A percentile compares a stretch with the other conserved stretches of the same genome.
Conservation (phyloP, 1,284 basidiomycete genomes). For the Cutaneotrichosporon curvatum region DNA sequence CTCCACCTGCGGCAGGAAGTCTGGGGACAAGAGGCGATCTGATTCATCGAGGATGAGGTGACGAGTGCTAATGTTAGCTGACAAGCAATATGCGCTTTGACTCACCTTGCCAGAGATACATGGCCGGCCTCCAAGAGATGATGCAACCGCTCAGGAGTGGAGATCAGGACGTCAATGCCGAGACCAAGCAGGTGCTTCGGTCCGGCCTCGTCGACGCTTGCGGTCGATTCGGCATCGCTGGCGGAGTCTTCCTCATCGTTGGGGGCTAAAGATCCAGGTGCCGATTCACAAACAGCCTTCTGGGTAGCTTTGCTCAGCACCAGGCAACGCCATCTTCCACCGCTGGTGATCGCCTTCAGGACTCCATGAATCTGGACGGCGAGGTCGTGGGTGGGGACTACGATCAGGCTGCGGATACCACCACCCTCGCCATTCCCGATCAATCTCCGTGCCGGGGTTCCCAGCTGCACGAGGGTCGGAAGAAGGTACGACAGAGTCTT, state of each 20-base stretch:
- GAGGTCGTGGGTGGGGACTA: constrained; percentile 93
- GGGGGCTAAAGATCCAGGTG: constrained; percentile 19
- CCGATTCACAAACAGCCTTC: constrained; percentile 40
- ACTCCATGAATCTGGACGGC: constrained; percentile 94
- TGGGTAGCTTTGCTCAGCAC: constrained; percentile 73
- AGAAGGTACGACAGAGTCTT: constrained; percentile 87
- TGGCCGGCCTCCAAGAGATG: constrained; percentile 59
- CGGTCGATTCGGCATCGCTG: constrained; percentile 4
- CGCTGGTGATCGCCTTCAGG: constrained; percentile 54
- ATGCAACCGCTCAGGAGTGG: constrained; percentile 46
- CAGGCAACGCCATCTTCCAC: constrained; percentile 73
- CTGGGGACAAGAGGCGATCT: constrained; percentile 78
- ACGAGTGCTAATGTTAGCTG: constrained; percentile 54
- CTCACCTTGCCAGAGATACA: constrained; percentile 66
- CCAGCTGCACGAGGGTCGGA: constrained; percentile 64
- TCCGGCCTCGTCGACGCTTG: constrained; percentile 1
- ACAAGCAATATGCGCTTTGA: constrained; percentile 10
- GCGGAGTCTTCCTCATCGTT: constrained; percentile 15
- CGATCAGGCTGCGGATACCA: constrained; percentile 70
- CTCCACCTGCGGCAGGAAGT: constrained; percentile 82
- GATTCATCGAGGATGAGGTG: constrained; percentile 85
- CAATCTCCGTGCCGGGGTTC: constrained; percentile 52
- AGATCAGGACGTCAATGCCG: constrained; percentile 43
- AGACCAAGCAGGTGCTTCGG: constrained; percentile 4
- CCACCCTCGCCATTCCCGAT: constrained; percentile 44